phyloP scores from a whole-genome alignment of 164 flowering plant species.

The Vitis rupestris region DNA sequence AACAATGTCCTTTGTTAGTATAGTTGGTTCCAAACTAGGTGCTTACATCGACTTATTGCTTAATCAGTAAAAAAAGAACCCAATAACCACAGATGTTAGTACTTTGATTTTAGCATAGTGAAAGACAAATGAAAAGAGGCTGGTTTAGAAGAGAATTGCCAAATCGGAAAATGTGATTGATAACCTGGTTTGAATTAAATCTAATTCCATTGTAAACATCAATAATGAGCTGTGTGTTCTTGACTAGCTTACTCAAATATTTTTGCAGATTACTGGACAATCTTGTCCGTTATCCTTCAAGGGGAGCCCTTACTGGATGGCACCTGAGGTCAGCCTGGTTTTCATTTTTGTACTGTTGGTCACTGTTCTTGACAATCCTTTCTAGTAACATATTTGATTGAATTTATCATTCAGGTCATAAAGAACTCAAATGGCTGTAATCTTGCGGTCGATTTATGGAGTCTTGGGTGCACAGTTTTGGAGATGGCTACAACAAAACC shows the following conservation, averaged over 20 bases:
- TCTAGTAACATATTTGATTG: neutral
- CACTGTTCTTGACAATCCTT: neutral
- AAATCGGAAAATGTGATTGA: neutral
- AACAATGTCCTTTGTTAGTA: neutral
- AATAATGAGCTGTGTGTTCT: neutral
- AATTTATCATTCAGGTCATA: slow-evolving; percentile 37
- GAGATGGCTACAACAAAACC: slow-evolving; percentile 71
- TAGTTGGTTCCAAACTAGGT: neutral
- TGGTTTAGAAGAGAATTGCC: neutral
- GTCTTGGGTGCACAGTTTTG: slow-evolving; percentile 64
- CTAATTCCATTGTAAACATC: neutral
- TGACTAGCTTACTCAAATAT: neutral
- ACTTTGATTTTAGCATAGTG: too few relatives aligned
- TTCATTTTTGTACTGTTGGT: neutral
- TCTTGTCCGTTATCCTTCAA: slow-evolving; percentile 52
- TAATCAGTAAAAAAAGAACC: too few relatives aligned
- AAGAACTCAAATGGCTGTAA: slow-evolving; percentile 47
- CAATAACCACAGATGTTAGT: too few relatives aligned
- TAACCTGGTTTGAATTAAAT: neutral
- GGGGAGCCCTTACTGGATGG: slow-evolving; percentile 68
- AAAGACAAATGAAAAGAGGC: neutral
- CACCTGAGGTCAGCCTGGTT: slow-evolving; percentile 47
- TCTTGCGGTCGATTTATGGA: slow-evolving; percentile 69
- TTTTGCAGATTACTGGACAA: slow-evolving; percentile 42
- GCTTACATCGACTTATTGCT: neutral